Base-by-base conservation (phyloP, 225 moss, liverwort and hornwort genomes). In the Marchantia paleacea region DNA sequence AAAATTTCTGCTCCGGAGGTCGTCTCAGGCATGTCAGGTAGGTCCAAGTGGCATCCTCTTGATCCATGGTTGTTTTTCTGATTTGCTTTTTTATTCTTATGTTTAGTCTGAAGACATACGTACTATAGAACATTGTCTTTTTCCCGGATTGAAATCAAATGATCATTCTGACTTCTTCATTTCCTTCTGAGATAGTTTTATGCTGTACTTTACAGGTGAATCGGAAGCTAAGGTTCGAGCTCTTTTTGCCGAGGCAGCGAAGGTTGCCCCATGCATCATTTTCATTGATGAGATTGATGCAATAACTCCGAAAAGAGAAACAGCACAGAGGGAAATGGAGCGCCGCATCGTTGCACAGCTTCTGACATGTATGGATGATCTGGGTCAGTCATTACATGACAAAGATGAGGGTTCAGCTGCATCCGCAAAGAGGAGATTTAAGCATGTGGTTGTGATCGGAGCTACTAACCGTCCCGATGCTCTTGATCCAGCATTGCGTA, bases 241-340 rank as follows among this genome's bases (percentile, higher is more conserved):
- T 68, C 85, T 97, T 63, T 97, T 97, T 73, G 91, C 97, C 52
- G 97, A 97, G 84, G 97, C 97, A 71, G 92, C 89, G 64, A 93
- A 90, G 81, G 79, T 95, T 57, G 95, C 97, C 72, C 97, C 97
- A 7, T 92, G 93, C 76, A 95, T 97, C 70, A 87, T 97, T 25
- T 97, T 97, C 61, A 97, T 97, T 55, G 97, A 97, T 55, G 97
- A 97, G 83, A 97, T 97, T 91, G 97, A 95, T 86, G 97, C 95
- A 28, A 97, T 97, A 31, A 87, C 97, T 81, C 97, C 94, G 0
- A 97, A 97, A 80, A 90, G 97, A 83, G 97, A 97, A 89, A 97
- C 97, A 54, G 97, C 97, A 29, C 97, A 97, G 82, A 89, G 93
- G 73, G 97, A 95, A 81, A 97, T 97, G 97, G 97, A 97, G 80